Evolutionary conservation across 1,139 yeast genomes (phyloP), one percentile per base, ranked within the genome.

Genomic region (Pneumocystis murina): DNA sequence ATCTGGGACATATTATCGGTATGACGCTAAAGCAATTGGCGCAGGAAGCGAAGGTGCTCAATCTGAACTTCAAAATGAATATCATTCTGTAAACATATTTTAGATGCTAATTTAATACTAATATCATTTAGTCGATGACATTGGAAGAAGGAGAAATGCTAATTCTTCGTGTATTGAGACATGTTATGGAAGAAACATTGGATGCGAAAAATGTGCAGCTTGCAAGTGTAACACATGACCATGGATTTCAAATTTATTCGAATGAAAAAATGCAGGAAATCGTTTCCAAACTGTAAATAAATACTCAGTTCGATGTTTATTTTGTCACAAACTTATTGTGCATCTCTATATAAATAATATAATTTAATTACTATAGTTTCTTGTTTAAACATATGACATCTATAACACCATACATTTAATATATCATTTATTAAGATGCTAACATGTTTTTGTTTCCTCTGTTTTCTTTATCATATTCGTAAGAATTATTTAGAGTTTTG

Each of bases 21-120:
- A 92, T 74, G 97, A 92, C 72, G 99, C 98, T 59, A 94, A 92
- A 76, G 98, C 98, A 14, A 94, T 94, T 73, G 99, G 99, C 12
- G 88, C 96, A 1, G 99, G 99, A 38, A 87, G 96, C 24, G 99
- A 94, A 75, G 98, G 98, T 67, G 99, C 99, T 1, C 98, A 94
- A 76, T 87, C 97, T 0, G 99, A 94, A 75, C 80, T 94, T 72
- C 96, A 92, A 75, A 92, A 91, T 72, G 97, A 94, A 76, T 94
- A 94, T 77, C 97, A 92, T 76, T 67, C 67, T 54, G 68, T 66
- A 67, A 14, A 68, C 62, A 12, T 6, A 17, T 28, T 10, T 35
- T 24, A 3, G 28, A 48, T 48, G 4, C 12, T 48, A 10, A 17
- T 30, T 17, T n/a, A 35, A 10, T 24, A 24, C 33, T 58, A 17